A percentile compares a stretch with the other conserved stretches of the same genome.
phyloP scores from a whole-genome alignment of 257 asterid genomes.

The Paraleonurus japonicus region DNA sequence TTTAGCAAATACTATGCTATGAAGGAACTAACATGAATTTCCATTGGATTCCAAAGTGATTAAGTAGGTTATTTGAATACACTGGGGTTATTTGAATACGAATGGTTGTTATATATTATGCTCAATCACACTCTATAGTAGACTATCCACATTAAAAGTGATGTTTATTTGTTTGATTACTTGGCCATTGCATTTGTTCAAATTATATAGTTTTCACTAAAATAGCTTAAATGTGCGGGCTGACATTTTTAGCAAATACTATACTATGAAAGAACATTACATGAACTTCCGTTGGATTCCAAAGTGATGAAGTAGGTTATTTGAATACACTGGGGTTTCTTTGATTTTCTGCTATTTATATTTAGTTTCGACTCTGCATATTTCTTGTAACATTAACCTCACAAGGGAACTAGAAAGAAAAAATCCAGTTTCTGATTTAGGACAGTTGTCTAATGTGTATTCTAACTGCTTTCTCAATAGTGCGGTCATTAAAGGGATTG shows the following conservation, averaged over 20 bases:
- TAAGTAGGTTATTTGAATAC: constrained; percentile 6
- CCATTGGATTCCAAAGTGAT: constrained; percentile 1
- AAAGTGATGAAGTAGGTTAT: constrained; percentile 6
- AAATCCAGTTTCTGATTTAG: constrained; percentile 7
- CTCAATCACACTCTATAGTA: not conserved
- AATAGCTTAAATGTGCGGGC: not conserved
- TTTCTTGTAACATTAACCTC: constrained; percentile 9
- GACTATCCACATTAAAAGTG: constrained; percentile 9
- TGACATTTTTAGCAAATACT: not conserved
- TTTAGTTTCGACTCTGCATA: not conserved
- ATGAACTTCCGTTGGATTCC: constrained; percentile 4
- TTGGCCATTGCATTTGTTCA: not conserved
- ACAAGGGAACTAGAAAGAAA: constrained; percentile 5
- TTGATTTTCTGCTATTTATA: not conserved
- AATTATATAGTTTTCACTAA: constrained; percentile 16
- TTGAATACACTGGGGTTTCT: constrained; percentile 7
- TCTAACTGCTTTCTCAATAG: constrained; percentile 37
- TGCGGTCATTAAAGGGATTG: constrained; percentile 68
- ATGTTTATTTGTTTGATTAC: not conserved
- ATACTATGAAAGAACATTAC: constrained; percentile 12
- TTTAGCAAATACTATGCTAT: not conserved
- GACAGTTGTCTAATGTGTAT: constrained; percentile 14
- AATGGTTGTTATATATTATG: constrained; percentile 13
- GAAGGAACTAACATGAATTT: constrained; percentile 15
- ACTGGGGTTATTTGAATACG: constrained; percentile 2